These are phyloP conservation scores for Epichloe typhina DNA, from an alignment of 2,329 filamentous ascomycete genomes.

Conservation along the genomic window DNA sequence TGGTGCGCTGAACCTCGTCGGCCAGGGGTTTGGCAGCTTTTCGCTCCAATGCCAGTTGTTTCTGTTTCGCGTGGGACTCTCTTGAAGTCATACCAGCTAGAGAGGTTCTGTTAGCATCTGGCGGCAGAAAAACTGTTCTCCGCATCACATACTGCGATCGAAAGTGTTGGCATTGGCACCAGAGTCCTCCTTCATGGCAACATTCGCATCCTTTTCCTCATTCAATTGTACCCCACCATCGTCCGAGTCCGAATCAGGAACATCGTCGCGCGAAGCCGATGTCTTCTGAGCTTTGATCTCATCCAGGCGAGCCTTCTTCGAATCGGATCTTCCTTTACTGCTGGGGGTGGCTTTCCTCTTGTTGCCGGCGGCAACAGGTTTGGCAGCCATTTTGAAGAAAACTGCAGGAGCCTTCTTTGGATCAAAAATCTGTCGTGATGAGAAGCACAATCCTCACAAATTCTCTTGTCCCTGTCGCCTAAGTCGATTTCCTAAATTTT, in stretches of 20 bases:
- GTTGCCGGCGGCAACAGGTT: slow-evolving; percentile 30
- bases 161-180: slow-evolving; percentile 24
- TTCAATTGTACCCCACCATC: slow-evolving; percentile 39
- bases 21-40: slow-evolving; percentile 89
- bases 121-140: background rate
- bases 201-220: slow-evolving; percentile 18
- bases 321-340: slow-evolving; percentile 28
- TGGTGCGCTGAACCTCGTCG: slow-evolving; percentile 74
- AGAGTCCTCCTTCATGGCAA: slow-evolving; percentile 19
- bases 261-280: slow-evolving; percentile 22
- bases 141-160: slow-evolving; percentile 26
- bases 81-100: slow-evolving; percentile 40
- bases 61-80: slow-evolving; percentile 90
- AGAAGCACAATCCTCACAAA: background rate
- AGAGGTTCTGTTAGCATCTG: background rate
- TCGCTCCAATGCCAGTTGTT: slow-evolving; percentile 72
- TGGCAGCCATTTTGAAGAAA: slow-evolving; percentile 31
- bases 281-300: slow-evolving; percentile 18
- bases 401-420: background rate
- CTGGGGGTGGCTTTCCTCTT: slow-evolving; percentile 43
- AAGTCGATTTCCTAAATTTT: slow-evolving; percentile 9
- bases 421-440: background rate
- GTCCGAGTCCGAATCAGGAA: slow-evolving; percentile 28
- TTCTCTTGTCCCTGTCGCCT: background rate
- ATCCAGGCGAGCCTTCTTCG: slow-evolving; percentile 39